phyloP scores from a whole-genome alignment of 2,329 filamentous ascomycete genomes.

The Epichloe glyceriae region DNA sequence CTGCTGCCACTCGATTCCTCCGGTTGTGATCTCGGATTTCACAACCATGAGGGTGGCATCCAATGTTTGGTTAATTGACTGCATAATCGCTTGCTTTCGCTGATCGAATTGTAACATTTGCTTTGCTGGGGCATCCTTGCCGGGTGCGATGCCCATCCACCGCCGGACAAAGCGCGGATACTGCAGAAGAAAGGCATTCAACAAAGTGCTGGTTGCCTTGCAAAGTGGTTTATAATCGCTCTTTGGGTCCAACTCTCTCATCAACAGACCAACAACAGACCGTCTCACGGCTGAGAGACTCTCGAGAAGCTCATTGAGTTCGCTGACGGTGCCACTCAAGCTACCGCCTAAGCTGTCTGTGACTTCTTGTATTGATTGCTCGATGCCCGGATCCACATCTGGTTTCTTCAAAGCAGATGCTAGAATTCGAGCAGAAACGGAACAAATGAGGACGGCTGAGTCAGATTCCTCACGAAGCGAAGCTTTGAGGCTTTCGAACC shows the following conservation, averaged over 20 bases:
- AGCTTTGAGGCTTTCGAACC: constrained; percentile 35
- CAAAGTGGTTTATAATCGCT: constrained; percentile 7
- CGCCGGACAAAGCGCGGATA: constrained; percentile 47
- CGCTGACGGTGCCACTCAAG: constrained; percentile 43
- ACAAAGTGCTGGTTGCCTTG: constrained; percentile 20
- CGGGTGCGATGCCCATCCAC: constrained; percentile 47
- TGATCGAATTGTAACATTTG: constrained; percentile 49
- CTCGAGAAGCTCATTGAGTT: constrained; percentile 48
- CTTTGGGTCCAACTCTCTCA: constrained; percentile 14
- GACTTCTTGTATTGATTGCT: constrained; percentile 33
- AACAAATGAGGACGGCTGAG: constrained; percentile 36
- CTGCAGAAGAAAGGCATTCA: constrained; percentile 43
- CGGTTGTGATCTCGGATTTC: constrained; percentile 37
- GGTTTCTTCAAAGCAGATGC: constrained; percentile 38
- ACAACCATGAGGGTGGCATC: constrained; percentile 46
- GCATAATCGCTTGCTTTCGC: constrained; percentile 37
- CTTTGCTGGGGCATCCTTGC: constrained; percentile 38
- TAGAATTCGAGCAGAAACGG: constrained; percentile 41
- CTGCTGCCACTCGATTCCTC: constrained; percentile 36
- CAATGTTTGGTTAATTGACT: constrained; percentile 42
- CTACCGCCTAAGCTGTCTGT: constrained; percentile 43
- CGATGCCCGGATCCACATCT: constrained; percentile 22
- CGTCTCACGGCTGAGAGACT: constrained; percentile 43
- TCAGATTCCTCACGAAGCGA: constrained; percentile 26
- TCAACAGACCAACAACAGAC: constrained; percentile 37